These are phyloP conservation scores for Mortierella alpina DNA, from an alignment of 192 early-diverging fungal species.

Conservation along the genomic window DNA sequence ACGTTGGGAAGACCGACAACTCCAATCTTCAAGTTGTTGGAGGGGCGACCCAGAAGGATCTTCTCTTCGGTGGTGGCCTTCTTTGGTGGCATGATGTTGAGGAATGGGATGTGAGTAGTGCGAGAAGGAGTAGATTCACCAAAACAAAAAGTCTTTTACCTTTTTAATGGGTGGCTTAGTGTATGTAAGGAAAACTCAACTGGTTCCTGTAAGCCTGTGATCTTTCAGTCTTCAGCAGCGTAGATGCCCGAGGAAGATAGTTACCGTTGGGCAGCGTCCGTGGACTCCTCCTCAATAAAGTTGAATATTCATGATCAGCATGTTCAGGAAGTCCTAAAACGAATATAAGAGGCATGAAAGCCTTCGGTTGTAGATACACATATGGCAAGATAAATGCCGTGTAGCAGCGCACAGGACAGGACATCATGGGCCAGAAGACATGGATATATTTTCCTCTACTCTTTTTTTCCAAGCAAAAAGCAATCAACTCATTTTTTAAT, in stretches of 20 bases:
- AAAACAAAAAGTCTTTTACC: constrained; percentile 14
- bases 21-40: constrained; percentile 92
- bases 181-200: constrained; percentile 5
- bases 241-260: no score
- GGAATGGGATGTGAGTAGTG: constrained; percentile 3
- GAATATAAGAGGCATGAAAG: no score
- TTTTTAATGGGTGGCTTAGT: constrained; percentile 4
- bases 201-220: no score
- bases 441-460: background rate
- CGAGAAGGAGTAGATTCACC: constrained; percentile 7
- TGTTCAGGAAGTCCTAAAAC: no score
- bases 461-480: constrained; percentile 27
- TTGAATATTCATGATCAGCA: no score
- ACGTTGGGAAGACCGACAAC: constrained; percentile 99
- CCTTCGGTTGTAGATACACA: no score
- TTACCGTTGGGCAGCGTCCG: background rate
- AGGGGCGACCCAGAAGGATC: constrained; percentile 80
- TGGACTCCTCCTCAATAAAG: no score
- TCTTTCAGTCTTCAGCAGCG: no score
- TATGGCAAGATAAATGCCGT: no score
- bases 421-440: background rate
- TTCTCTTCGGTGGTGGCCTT: constrained; percentile 81
- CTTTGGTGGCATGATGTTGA: constrained; percentile 81
- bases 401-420: no score
- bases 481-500: constrained; percentile 34